phyloP scores from a whole-genome alignment of 1,139 yeast genomes.

The Geotrichum bryndzae region DNA sequence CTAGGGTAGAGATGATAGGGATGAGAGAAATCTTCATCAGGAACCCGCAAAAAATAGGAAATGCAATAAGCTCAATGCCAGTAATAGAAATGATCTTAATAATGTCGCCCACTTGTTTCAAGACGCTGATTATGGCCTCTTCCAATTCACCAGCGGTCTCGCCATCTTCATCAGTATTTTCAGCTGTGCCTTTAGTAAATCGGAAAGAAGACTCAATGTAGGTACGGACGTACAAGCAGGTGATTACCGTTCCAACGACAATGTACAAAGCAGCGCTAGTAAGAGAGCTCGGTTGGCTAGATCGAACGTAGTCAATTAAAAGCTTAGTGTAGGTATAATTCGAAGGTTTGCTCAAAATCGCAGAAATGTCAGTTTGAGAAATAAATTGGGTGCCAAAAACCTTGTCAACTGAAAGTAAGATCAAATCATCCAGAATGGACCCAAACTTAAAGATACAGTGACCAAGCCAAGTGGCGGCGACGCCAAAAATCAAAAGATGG shows the following conservation, averaged over 20 bases:
- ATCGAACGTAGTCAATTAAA: slow-evolving; percentile 8
- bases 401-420: not conserved
- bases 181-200: slow-evolving; percentile 16
- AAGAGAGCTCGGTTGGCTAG: slow-evolving; percentile 19
- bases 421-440: slow-evolving; percentile 2
- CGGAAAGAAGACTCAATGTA: slow-evolving; percentile 23
- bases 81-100: slow-evolving; percentile 70
- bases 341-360: not conserved
- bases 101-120: slow-evolving; percentile 45
- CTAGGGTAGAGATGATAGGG: slow-evolving; percentile 31
- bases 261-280: slow-evolving; percentile 20
- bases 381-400: not conserved
- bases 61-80: slow-evolving; percentile 70
- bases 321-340: slow-evolving; percentile 3
- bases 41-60: slow-evolving; percentile 84
- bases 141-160: slow-evolving; percentile 11
- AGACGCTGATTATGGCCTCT: slow-evolving; percentile 19
- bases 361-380: not conserved
- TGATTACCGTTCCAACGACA: slow-evolving; percentile 20
- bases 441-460: slow-evolving; percentile 6
- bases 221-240: slow-evolving; percentile 12
- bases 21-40: slow-evolving; percentile 60
- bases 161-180: slow-evolving; percentile 14
- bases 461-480: not conserved
- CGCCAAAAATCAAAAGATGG: slow-evolving; percentile 3